Base-by-base conservation (phyloP, 2,329 filamentous ascomycete species). In the Neofusicoccum cordaticola region DNA sequence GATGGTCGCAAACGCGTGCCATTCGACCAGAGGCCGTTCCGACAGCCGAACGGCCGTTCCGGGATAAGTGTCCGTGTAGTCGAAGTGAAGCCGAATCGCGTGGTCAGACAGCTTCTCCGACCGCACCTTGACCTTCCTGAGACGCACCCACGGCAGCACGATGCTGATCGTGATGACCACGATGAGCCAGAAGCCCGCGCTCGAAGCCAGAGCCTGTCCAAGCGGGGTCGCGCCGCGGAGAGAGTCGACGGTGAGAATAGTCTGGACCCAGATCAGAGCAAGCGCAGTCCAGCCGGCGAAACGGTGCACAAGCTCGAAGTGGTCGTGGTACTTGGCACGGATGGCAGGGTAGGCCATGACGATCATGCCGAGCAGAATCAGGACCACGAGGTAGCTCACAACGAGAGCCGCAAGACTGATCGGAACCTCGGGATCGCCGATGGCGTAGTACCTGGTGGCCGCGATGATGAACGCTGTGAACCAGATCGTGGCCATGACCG, bases 41-140 rank as follows among this genome's bases (percentile, higher is more conserved):
- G 62, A 44, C 17, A 64, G 52, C 3, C 62, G 62, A 1, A 64
- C 48, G 6, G 51, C 52, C 13, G 62, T 58, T 37, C 62, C 56
- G 15, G 56, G 62, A 0, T 37, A 34, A 15, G 56, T 48, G 44
- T 60, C 44, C n/a, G 51, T 56, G 44, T 60, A 51, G 8, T 69
- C 65, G 65, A 74, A 75, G 72, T 89, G 85, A 17, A 95, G 84
- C 45, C 88, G 85, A 37, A 91, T 80, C 44, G 90, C 91, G 77
- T 93, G 91, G 22, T 83, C 75, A 0, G 91, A 94, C 19, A 95
- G 85, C 2, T 83, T 79, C 71, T 92, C 88, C 11, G 88, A 81
- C 27, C 83, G 79, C 66, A 94, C 88, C 7, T 80, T 78, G 64
- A 91, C 87, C 68, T 85, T 87, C 63, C 90, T 86, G 35, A 95